A percentile compares a stretch with the other conserved stretches of the same genome.
phyloP scores from a whole-genome alignment of 2,329 filamentous ascomycete species.

The Fusarium sp. region DNA sequence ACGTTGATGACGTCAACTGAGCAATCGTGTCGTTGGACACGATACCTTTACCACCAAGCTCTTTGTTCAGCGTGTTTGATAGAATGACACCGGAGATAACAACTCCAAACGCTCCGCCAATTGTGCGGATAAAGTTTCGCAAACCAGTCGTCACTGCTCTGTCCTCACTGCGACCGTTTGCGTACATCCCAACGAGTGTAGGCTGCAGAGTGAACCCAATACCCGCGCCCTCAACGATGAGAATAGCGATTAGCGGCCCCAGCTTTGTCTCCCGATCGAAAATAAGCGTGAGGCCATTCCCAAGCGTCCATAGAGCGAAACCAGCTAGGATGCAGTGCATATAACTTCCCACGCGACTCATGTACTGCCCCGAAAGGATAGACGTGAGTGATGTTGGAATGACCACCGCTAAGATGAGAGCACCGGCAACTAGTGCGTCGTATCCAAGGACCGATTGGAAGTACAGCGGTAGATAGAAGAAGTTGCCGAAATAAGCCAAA shows the following conservation, averaged over 20 bases:
- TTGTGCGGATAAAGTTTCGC: neutral
- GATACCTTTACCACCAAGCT: neutral
- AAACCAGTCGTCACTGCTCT: neutral
- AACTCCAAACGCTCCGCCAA: slow-evolving; percentile 6
- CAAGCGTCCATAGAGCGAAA: slow-evolving; percentile 1
- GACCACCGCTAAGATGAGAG: neutral
- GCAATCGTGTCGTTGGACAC: neutral
- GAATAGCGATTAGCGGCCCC: neutral
- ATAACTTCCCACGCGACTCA: neutral
- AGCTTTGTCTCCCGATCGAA: neutral
- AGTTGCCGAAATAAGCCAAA: neutral
- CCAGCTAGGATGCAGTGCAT: neutral
- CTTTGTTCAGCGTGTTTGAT: neutral
- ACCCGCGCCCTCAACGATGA: neutral
- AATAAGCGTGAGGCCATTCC: neutral
- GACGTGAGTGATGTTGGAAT: neutral
- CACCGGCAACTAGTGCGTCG: neutral
- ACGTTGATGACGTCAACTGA: neutral
- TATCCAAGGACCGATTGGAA: neutral
- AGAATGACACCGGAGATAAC: neutral
- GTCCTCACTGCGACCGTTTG: neutral
- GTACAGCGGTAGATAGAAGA: neutral
- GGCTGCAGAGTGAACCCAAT: neutral
- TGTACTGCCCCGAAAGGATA: neutral
- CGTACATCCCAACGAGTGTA: neutral